Percentiles rank a stretch among this genome's conserved stretches.
phyloP scores from a whole-genome alignment of 345 rosid genomes.

The Eucalyptus decipiens region DNA sequence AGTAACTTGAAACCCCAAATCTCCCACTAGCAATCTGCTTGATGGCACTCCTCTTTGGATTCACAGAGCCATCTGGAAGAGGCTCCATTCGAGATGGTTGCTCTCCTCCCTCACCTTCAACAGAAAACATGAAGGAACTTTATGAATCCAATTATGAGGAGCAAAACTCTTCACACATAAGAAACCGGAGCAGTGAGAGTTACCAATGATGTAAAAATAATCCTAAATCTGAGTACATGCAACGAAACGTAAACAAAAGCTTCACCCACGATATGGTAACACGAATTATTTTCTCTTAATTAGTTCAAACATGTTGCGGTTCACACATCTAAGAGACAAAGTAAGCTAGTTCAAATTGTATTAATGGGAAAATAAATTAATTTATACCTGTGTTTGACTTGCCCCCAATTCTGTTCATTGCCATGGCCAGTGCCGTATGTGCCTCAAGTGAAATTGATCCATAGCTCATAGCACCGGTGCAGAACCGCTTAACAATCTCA shows the following conservation, averaged over 20 bases:
- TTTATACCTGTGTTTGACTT: constrained; percentile 91
- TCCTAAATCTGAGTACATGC: background rate
- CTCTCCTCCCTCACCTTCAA: constrained; percentile 98
- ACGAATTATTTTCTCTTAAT: background rate
- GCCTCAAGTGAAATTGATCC: constrained; percentile 99
- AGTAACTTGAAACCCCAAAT: constrained; percentile 99
- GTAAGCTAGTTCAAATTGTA: background rate
- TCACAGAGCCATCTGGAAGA: constrained; percentile 83
- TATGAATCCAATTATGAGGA: background rate
- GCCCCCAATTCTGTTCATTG: constrained; percentile 94
- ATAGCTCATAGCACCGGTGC: constrained; percentile 99
- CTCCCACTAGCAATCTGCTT: constrained; percentile 99
- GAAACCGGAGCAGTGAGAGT: background rate
- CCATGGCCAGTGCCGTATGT: constrained; percentile 74
- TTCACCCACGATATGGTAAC: background rate
- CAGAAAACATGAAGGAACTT: background rate
- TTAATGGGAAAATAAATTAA: background rate
- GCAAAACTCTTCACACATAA: background rate
- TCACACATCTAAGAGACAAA: background rate
- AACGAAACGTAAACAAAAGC: background rate
- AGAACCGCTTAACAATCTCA: constrained; percentile 95
- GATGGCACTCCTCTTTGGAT: constrained; percentile 93
- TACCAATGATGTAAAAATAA: background rate
- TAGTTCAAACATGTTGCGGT: background rate
- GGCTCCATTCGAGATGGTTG: constrained; percentile 95